Evolutionary conservation across 2,329 filamentous ascomycete species (phyloP), one percentile per base, ranked within the genome.

Genomic region (Atkinsonella hypoxylon): DNA sequence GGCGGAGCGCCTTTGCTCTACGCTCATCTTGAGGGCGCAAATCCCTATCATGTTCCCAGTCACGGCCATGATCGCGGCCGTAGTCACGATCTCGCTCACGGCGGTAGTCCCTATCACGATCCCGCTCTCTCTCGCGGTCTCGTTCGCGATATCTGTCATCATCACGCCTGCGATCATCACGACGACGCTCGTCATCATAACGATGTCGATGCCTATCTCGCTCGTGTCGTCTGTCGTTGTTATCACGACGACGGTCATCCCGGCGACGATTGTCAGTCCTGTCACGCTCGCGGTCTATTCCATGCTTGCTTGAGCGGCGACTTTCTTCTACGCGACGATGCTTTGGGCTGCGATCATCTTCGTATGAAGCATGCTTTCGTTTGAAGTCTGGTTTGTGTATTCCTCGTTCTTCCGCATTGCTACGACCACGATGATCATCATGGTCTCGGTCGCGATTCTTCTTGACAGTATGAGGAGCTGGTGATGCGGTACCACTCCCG

Each of bases 401-500:
- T 31, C 70, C 70, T 38, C 73, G 70, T 17, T 81, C 78, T 12
- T 77, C 75, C 13, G 67, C 65, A 53, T 74, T 70, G 58, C 70
- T 76, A 44, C 74, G 72, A 26, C 74, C 71, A 36, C 76, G 74
- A 48, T 73, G 70, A 47, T 76, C 72, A 31, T 78, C 74, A 40
- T 73, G 68, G 36, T 77, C 73, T 42, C 70, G 66, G 18, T 77
- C 72, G 40, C 74, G 70, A 55, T 71, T 67, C 52, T 74, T 73
- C 59, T 69, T 70, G 13, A 57, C 49, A 12, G 54, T 51, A 36
- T 72, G 71, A 2, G 85, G 83, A 20, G 76, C 83, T 8, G 87
- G 86, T 17, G 86, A 89, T n/a, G 81, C 83, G 18, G 83, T 85
- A 38, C 79, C 74, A 49, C 83, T 71, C 44, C 78, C 78, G 36